Evolutionary conservation across 73 alveolate species (phyloP), one percentile per base, ranked within the genome.

Genomic region (Stentor coeruleus): DNA sequence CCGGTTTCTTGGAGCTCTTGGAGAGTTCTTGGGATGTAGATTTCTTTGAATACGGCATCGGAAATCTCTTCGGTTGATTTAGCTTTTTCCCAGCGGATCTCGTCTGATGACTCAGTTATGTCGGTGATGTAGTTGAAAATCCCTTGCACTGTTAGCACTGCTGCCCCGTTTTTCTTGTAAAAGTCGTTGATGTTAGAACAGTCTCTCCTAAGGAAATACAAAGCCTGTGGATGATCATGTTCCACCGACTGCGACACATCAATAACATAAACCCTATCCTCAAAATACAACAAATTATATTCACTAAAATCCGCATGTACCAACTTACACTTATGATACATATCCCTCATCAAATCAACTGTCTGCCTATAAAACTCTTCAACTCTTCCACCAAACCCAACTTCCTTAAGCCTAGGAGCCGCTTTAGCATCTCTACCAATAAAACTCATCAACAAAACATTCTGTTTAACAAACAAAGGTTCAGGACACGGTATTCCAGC

Each of bases 291-390:
- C 91, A 98, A 72, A 87, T 98, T 97, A 91, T 97, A 98, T 88
- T 98, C 99, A 49, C 98, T 88, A 82, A 98, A 95, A 89, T 98
- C 99, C 20, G 99, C 99, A 85, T 98, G 99, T 3, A 98, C 99
- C 85, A 98, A 88, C 74, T 91, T 91, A 85, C 99, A 97, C 66
- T 89, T 97, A 88, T 98, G 94, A 89, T 92, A 94, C 88, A 96
- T 80, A 79, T 82, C 93, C 83, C 98, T 90, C 97, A 97, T 87
- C 74, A 95, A 89, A 40, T 89, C 85, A 4, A 93, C 75, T 3
- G 89, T 75, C 75, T 94, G 92, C 26, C 81, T 30, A 81, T 94
- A 94, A 75, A 88, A 66, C 73, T 81, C 81, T 74, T 82, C 91
- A 73, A 80, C 84, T 74, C 89, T 94, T 73, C 89, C 94, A 3